Evolutionary conservation across 169 alveolate species (phyloP).

Genomic region (Miamiensis avidus): DNA sequence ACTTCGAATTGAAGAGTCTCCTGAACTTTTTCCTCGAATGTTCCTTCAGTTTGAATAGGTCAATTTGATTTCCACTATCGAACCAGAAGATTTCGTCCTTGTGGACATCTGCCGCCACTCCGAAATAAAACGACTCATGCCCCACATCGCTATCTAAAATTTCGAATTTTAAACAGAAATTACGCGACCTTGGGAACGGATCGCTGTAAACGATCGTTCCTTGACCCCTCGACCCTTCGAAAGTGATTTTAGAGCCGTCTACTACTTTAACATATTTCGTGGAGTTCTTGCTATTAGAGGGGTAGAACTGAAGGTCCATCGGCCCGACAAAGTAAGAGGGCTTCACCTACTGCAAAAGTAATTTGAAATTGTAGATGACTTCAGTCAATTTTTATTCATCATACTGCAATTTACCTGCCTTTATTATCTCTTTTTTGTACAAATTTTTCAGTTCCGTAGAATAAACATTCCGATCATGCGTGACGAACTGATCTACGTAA

Average conservation of each 20-base stretch:
- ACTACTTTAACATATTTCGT: not conserved
- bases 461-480: not conserved
- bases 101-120: not conserved
- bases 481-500: not conserved
- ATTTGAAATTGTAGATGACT: not conserved
- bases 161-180: not conserved
- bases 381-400: not conserved
- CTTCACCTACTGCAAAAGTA: not conserved
- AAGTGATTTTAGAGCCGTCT: not conserved
- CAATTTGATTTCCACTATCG: not conserved
- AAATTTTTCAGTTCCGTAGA: not conserved
- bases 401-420: not conserved
- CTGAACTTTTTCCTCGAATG: not conserved
- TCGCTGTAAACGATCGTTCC: not conserved
- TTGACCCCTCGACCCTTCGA: not conserved
- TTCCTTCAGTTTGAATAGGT: not conserved
- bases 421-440: not conserved
- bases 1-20: not conserved
- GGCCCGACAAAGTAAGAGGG: not conserved
- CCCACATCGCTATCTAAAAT: not conserved
- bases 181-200: not conserved
- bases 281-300: not conserved
- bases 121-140: not conserved
- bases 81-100: not conserved
- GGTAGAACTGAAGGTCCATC: not conserved